Conservation (phyloP, 2,329 filamentous ascomycete genomes). For the Balansia obtecta region DNA sequence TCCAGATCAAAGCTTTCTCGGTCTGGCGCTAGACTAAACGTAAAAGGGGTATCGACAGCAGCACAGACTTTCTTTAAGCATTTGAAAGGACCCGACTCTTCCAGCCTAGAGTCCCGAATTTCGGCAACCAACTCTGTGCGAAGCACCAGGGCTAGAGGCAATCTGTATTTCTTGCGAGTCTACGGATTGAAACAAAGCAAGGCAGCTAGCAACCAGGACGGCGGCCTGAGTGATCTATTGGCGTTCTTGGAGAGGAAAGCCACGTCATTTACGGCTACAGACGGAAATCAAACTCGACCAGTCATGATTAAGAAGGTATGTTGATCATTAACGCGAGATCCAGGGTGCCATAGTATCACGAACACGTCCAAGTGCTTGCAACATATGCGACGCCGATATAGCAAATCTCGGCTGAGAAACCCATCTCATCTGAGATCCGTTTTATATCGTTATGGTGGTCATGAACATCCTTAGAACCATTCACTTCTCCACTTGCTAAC, state of each 20-base stretch:
- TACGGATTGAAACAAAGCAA: constrained; percentile 57
- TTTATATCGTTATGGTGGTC: constrained; percentile 1
- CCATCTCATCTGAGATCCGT: neutral
- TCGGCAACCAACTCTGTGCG: constrained; percentile 17
- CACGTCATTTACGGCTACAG: constrained; percentile 37
- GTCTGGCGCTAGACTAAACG: constrained; percentile 10
- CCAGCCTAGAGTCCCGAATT: constrained; percentile 21
- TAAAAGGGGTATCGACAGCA: constrained; percentile 22
- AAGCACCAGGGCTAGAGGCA: constrained; percentile 12
- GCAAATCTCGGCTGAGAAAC: neutral
- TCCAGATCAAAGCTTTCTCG: constrained; percentile 19
- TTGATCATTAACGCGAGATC: constrained; percentile 24
- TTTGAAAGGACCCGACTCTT: constrained; percentile 22
- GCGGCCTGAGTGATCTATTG: constrained; percentile 52
- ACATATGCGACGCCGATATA: constrained; percentile 1
- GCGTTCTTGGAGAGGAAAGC: constrained; percentile 62
- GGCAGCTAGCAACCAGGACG: constrained; percentile 51
- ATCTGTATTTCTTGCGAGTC: constrained; percentile 32
- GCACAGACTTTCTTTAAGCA: constrained; percentile 33
- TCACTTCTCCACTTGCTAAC: constrained; percentile 40
- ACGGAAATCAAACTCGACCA: constrained; percentile 29
- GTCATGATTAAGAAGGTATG: constrained; percentile 70
- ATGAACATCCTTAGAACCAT: neutral
- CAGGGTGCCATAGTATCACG: constrained; percentile 5
- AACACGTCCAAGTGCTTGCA: constrained; percentile 3